These are phyloP conservation scores for Zelopaecilomyces penicillatus DNA, from an alignment of 2,329 filamentous ascomycete species.

Conservation along the genomic window DNA sequence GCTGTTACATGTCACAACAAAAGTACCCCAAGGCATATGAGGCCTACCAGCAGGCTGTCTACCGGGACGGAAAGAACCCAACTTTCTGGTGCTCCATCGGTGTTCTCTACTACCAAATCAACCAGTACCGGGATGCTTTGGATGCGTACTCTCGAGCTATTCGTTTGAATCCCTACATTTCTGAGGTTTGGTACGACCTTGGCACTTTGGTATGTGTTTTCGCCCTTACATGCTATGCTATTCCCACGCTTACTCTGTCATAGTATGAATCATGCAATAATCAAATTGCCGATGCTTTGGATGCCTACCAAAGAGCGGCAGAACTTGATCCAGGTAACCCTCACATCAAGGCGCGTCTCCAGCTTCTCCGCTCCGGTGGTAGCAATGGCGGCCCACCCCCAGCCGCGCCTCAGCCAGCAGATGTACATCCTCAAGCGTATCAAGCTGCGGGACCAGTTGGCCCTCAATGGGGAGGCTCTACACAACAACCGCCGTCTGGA, in stretches of 20 bases:
- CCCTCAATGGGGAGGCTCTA: slow-evolving; percentile 81
- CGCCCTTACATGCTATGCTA: background rate
- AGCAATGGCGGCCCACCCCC: slow-evolving; percentile 63
- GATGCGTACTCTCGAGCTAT: slow-evolving; percentile 97
- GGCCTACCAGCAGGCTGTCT: slow-evolving; percentile 96
- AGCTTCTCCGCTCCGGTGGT: slow-evolving; percentile 76
- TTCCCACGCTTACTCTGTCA: slow-evolving; percentile 20
- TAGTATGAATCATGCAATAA: slow-evolving; percentile 99
- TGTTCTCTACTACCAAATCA: slow-evolving; percentile 98
- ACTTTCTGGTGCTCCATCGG: slow-evolving; percentile 99
- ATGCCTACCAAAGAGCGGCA: slow-evolving; percentile 89
- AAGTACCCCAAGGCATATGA: slow-evolving; percentile 99
- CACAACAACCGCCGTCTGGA: slow-evolving; percentile 42
- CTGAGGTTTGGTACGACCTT: slow-evolving; percentile 97
- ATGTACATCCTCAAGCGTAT: slow-evolving; percentile 92
- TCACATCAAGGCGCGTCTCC: slow-evolving; percentile 91
- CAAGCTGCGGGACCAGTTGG: slow-evolving; percentile 75
- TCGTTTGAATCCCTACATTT: slow-evolving; percentile 93
- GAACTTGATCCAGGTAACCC: slow-evolving; percentile 89
- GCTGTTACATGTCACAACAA: slow-evolving; percentile 98
- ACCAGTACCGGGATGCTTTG: slow-evolving; percentile 95
- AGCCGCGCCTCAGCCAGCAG: slow-evolving; percentile 83
- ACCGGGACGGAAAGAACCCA: slow-evolving; percentile 92
- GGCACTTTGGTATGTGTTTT: slow-evolving; percentile 71
- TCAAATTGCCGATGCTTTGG: slow-evolving; percentile 90